Base-by-base conservation (phyloP, 2,329 filamentous ascomycete genomes). In the Cryphonectria parasitica region DNA sequence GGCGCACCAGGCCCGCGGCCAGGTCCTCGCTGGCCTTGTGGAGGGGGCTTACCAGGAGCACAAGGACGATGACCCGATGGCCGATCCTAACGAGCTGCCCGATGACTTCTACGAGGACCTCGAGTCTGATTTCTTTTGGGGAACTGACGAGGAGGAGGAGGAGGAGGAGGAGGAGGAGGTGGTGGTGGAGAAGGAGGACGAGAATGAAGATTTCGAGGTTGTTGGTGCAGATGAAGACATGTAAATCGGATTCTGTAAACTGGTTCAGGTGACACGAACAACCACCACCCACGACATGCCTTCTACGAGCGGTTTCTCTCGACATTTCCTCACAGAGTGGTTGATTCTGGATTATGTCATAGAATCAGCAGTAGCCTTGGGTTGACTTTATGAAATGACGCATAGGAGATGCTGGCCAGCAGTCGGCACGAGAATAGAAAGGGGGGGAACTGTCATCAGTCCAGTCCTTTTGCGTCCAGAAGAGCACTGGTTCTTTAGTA, bases 1-100 rank as follows among this genome's bases (percentile, higher is more conserved):
- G 3, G 54, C 8, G 15, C 75, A 77, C 34, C 77, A 78, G 70
- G 45, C 73, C 25, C 69, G 70, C 11, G 75, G 74, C 7, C 63
- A 67, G 72, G 76, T 74, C 13, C 43, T 76, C 41, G 73, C 67
- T 34, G 6, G 19, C 4, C 74, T 75, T 52, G 74, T 74, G 11
- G 69, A 74, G n/a, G 62, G 17, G 2, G 22, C 34, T 31, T 28
- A 63, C 8, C 45, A 70, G 0, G 65, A 39, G 36, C 36, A 39
- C 36, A 11, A 68, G n/a, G 41, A n/a, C 28, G 64, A 66, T 25
- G 67, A 70, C 22, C 58, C 62, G 28, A 25, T 69, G 13, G 49
- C 66, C 28, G 68, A 71, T 6, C 67, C 69, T 17, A 72, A 74
- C 56, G 74, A 71, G 39, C 72, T 73, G 41, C 75, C 76, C 28